Evolutionary conservation across 805 yeast genomes (phyloP).

Genomic region (Schizosaccharomyces lindneri): DNA sequence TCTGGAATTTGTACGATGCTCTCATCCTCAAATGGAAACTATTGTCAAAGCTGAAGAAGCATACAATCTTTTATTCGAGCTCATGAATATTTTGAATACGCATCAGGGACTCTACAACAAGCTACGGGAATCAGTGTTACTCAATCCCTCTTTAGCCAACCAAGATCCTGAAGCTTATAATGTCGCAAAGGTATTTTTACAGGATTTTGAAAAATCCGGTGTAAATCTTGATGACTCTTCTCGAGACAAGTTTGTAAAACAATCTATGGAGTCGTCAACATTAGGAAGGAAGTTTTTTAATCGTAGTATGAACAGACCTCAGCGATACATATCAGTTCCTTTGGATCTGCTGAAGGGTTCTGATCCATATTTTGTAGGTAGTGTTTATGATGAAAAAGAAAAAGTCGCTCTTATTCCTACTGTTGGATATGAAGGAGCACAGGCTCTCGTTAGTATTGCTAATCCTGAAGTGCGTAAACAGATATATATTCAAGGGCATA

Average conservation of each 20-base stretch:
- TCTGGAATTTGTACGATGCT: conserved; percentile 69
- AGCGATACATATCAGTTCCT: conserved; percentile 1
- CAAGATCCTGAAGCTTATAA: conserved; percentile 38
- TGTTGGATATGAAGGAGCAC: conserved; percentile 26
- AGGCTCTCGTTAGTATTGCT: conserved; percentile 34
- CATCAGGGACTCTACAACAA: conserved; percentile 37
- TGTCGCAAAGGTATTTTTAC: conserved; percentile 56
- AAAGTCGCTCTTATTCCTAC: conserved; percentile 21
- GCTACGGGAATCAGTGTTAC: conserved; percentile 26
- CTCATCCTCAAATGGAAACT: conserved; percentile 50
- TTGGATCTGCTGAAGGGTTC: conserved; percentile 3
- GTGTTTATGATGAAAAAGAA: conserved; percentile 3
- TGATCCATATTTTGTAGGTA: background rate
- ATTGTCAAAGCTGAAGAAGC: conserved; percentile 62
- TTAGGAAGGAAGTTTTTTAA: background rate
- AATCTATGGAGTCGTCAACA: background rate
- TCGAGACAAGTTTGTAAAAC: background rate
- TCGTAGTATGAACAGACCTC: background rate
- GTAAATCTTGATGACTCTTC: conserved; percentile 37
- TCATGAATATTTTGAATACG: conserved; percentile 79
- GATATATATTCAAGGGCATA: conserved; percentile 54
- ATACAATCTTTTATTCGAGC: conserved; percentile 73
- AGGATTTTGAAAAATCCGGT: conserved; percentile 80
- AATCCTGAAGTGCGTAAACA: conserved; percentile 32
- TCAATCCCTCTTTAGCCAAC: conserved; percentile 19